Conservation (phyloP, 2,329 filamentous ascomycete genomes). For the Massarina eburnea region DNA sequence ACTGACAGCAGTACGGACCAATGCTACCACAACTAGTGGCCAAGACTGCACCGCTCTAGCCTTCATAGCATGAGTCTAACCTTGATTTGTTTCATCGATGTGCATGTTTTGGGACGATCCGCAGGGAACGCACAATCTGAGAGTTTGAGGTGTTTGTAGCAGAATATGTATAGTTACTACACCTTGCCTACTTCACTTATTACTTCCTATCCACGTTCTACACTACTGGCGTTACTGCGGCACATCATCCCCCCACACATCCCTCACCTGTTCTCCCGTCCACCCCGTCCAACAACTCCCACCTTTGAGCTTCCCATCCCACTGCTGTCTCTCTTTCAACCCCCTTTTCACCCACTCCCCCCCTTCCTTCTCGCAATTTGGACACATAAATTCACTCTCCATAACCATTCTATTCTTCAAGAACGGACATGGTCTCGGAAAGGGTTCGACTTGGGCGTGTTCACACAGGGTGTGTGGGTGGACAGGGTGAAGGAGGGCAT, state of each 20-base stretch:
- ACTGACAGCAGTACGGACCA: no score
- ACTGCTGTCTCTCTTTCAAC: no score
- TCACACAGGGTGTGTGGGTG: slow-evolving; percentile 14
- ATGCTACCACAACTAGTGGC: no score
- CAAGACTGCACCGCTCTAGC: no score
- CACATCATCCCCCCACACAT: slow-evolving; percentile 12
- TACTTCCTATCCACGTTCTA: neutral
- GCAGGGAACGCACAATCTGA: no score
- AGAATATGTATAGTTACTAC: no score
- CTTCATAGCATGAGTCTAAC: no score
- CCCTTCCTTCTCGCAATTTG: slow-evolving; percentile 11
- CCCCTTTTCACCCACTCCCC: slow-evolving; percentile 2
- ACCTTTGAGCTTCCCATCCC: slow-evolving; percentile 9
- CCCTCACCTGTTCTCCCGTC: slow-evolving; percentile 1
- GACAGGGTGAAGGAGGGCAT: slow-evolving; percentile 4
- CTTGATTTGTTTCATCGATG: no score
- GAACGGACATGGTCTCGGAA: slow-evolving; percentile 10
- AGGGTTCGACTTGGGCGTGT: slow-evolving; percentile 5
- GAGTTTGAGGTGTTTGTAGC: no score
- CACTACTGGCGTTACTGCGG: slow-evolving; percentile 9
- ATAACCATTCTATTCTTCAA: neutral
- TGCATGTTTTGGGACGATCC: no score
- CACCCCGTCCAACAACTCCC: slow-evolving; percentile 11
- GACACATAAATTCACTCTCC: slow-evolving; percentile 13
- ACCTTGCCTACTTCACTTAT: neutral